These are phyloP conservation scores for Dendrobium chrysotoxum DNA, from an alignment of 106 monocot genomes.

Conservation along the genomic window DNA sequence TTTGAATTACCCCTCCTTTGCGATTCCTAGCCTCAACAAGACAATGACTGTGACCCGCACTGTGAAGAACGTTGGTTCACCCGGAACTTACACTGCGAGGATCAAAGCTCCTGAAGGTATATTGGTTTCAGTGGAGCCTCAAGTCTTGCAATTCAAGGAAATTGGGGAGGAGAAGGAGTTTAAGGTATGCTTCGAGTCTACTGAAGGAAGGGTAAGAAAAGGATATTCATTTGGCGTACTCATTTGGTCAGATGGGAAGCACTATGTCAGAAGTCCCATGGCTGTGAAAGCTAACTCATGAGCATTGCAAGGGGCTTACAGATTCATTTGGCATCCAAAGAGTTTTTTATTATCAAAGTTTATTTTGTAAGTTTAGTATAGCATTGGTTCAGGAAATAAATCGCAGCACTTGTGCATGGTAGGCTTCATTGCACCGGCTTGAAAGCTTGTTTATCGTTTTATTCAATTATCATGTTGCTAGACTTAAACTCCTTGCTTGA, in stretches of 20 bases:
- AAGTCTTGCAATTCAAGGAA: slow-evolving; percentile 23
- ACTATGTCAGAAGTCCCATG: slow-evolving; percentile 61
- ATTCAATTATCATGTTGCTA: too few relatives aligned
- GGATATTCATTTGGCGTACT: slow-evolving; percentile 39
- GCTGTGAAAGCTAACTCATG: slow-evolving; percentile 31
- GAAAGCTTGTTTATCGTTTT: too few relatives aligned
- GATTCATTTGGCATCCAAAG: too few relatives aligned
- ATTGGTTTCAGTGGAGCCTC: slow-evolving; percentile 33
- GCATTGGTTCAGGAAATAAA: too few relatives aligned
- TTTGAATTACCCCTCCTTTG: slow-evolving; percentile 76
- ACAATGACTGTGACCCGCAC: slow-evolving; percentile 33
- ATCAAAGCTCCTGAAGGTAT: slow-evolving; percentile 41
- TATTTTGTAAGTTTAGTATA: too few relatives aligned
- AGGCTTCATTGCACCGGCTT: too few relatives aligned
- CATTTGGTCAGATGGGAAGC: slow-evolving; percentile 60
- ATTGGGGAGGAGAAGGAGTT: slow-evolving; percentile 56
- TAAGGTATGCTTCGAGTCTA: slow-evolving; percentile 9
- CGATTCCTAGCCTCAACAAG: slow-evolving; percentile 25
- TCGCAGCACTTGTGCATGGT: too few relatives aligned
- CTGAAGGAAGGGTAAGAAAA: background rate
- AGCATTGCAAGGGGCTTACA: background rate
- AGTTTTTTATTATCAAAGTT: too few relatives aligned
- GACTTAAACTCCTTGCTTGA: too few relatives aligned
- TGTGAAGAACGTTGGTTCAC: slow-evolving; percentile 51
- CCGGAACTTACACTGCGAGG: slow-evolving; percentile 29